These are phyloP conservation scores for Aphelidium insulamus DNA, from an alignment of 371 early-diverging fungal species.

Conservation along the genomic window DNA sequence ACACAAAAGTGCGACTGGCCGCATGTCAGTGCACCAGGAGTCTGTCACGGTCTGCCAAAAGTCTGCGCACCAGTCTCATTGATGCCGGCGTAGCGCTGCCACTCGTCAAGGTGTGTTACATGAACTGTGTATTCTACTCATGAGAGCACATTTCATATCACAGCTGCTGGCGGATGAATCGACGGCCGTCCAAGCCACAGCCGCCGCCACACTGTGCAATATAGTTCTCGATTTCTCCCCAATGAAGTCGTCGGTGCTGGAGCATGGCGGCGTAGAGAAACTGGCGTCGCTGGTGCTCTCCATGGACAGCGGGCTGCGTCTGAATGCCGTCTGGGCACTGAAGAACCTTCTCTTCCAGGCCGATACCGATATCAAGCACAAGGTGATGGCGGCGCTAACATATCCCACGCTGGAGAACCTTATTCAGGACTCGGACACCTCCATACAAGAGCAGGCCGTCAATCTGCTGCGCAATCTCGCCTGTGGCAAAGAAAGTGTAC, in stretches of 20 bases:
- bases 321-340: constrained; percentile 65
- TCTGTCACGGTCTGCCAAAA: constrained; percentile 54
- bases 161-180: constrained; percentile 40
- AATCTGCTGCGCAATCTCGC: constrained; percentile 56
- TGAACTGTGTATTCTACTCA: constrained; percentile 1
- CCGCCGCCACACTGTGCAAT: constrained; percentile 64
- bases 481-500: constrained; percentile 30
- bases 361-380: constrained; percentile 32
- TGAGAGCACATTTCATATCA: not conserved
- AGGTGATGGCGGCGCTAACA: constrained; percentile 41
- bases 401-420: constrained; percentile 23
- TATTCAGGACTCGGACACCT: constrained; percentile 29
- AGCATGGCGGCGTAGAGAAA: constrained; percentile 44
- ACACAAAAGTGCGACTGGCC: constrained; percentile 36
- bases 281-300: constrained; percentile 38
- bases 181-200: constrained; percentile 38
- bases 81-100: constrained; percentile 56
- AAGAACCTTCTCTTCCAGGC: constrained; percentile 58
- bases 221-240: constrained; percentile 69
- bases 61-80: constrained; percentile 50
- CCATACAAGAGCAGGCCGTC: constrained; percentile 54
- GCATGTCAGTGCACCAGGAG: constrained; percentile 58
- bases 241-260: constrained; percentile 57
- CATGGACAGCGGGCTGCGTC: constrained; percentile 21
- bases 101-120: constrained; percentile 29